Base-by-base conservation (phyloP, 1,139 yeast species). In the Yamadazyma epiphylla region DNA sequence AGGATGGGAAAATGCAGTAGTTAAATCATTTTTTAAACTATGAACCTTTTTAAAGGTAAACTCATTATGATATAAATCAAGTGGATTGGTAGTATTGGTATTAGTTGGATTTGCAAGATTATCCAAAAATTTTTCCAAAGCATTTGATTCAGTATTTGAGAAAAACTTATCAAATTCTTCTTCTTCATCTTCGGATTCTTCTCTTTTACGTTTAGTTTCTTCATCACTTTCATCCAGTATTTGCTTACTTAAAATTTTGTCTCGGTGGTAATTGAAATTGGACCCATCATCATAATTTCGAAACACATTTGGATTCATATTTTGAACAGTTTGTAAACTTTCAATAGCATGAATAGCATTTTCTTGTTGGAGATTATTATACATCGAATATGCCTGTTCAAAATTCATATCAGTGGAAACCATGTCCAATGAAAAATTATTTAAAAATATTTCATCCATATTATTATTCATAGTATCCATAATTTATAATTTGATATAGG, bases 331-430 rank as follows among this genome's bases (percentile, higher is more conserved):
- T 37, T 63, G 64, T 38, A 68, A 56, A 35, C 55, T 60, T 36
- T 65, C 71, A 23, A 67, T 53, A 16, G 61, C 61, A 19, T 46
- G 45, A 21, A 54, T 30, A 14, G 69, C 70, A 28, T 58, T 53
- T 32, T 63, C 64, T 30, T 65, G 70, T 43, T 66, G 73, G 30
- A 66, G 47, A 26, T 52, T 54, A 26, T 58, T 51, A 45, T 65
- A 68, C 64, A 64, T 61, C 22, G 53, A 44, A 42, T 64, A 68
- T 15, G 73, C 73, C 46, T 65, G 71, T 49, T 68, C 74, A 33
- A 68, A 67, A 37, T 67, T 68, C 73, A 68, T 67, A 46, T 66
- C 72, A 10, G 55, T 45, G n/a, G 60, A 49, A 21, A 57, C 55
- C 51, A 57, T 50, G 29, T 57, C 62, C 29, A 55, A 43, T 5